phyloP scores from a whole-genome alignment of 768 basidiomycete species.

The Russula virescens region DNA sequence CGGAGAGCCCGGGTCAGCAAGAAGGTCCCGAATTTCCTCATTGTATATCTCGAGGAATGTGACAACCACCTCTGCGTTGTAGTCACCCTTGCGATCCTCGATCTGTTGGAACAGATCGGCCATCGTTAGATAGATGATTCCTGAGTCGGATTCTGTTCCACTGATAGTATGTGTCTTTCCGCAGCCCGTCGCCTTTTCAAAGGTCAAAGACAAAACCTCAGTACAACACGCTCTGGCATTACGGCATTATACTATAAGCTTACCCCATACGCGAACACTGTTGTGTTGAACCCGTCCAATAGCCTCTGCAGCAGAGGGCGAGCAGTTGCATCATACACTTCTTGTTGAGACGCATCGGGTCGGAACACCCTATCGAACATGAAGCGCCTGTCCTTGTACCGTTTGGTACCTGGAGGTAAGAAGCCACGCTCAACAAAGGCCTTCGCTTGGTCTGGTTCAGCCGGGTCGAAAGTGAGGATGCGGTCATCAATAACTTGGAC shows the following conservation, averaged over 20 bases:
- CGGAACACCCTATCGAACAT: constrained; percentile 95
- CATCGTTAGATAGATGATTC: constrained; percentile 96
- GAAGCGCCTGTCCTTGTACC: constrained; percentile 95
- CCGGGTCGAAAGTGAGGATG: constrained; percentile 93
- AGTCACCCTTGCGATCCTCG: constrained; percentile 78
- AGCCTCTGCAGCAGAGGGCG: constrained; percentile 80
- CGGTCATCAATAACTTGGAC: constrained; percentile 91
- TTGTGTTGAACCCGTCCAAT: constrained; percentile 93
- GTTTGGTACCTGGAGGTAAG: constrained; percentile 78
- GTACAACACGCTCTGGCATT: not conserved
- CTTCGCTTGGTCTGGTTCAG: constrained; percentile 75
- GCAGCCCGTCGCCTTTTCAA: constrained; percentile 94
- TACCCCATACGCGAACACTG: constrained; percentile 98
- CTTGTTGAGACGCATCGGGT: constrained; percentile 72
- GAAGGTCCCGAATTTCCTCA: constrained; percentile 95
- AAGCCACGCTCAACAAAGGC: constrained; percentile 84
- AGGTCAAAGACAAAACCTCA: not conserved
- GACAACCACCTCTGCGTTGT: constrained; percentile 81
- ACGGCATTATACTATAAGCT: constrained; percentile 31
- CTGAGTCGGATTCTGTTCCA: constrained; percentile 80
- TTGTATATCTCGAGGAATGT: constrained; percentile 99
- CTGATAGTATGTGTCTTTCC: constrained; percentile 99
- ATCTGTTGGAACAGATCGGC: constrained; percentile 93
- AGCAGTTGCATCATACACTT: constrained; percentile 83
- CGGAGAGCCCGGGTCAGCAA: constrained; percentile 62